A percentile compares a stretch with the other conserved stretches of the same genome.
phyloP scores from a whole-genome alignment of 805 yeast genomes.

The Metschnikowia dekortorum region DNA sequence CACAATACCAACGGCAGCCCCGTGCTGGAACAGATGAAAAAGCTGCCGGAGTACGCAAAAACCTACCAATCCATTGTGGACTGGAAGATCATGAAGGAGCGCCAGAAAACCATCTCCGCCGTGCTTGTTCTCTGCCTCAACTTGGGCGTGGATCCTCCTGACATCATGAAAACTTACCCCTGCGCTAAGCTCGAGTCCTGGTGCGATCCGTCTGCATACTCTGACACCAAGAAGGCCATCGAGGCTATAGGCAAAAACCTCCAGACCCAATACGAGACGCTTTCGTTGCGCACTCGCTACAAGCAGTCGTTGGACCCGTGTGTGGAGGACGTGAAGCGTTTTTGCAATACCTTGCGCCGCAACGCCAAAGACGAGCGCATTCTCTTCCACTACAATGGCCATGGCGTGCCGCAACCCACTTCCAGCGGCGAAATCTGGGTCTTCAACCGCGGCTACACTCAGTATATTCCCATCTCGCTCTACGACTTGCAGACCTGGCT shows the following conservation, averaged over 20 bases:
- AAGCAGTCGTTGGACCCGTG: conserved; percentile 92
- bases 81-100: conserved; percentile 87
- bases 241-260: conserved; percentile 86
- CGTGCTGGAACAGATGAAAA: conserved; percentile 49
- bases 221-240: conserved; percentile 85
- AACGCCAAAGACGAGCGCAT: conserved; percentile 92
- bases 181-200: conserved; percentile 91
- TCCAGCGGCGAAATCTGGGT: conserved; percentile 98
- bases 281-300: conserved; percentile 81
- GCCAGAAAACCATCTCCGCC: conserved; percentile 90
- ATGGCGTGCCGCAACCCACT: conserved; percentile 97
- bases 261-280: conserved; percentile 84
- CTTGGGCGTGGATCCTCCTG: conserved; percentile 96
- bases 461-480: conserved; percentile 93
- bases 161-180: conserved; percentile 86
- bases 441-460: conserved; percentile 94
- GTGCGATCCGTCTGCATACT: conserved; percentile 79
- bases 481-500: conserved; percentile 95
- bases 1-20: conserved; percentile 90
- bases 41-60: conserved; percentile 33
- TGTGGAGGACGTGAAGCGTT: conserved; percentile 90
- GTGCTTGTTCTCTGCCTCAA: conserved; percentile 88
- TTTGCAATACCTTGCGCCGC: conserved; percentile 82
- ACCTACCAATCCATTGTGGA: conserved; percentile 72
- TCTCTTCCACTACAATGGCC: conserved; percentile 93